phyloP scores from a whole-genome alignment of 352 stramenopile species.

The Lagenidium sp. region DNA sequence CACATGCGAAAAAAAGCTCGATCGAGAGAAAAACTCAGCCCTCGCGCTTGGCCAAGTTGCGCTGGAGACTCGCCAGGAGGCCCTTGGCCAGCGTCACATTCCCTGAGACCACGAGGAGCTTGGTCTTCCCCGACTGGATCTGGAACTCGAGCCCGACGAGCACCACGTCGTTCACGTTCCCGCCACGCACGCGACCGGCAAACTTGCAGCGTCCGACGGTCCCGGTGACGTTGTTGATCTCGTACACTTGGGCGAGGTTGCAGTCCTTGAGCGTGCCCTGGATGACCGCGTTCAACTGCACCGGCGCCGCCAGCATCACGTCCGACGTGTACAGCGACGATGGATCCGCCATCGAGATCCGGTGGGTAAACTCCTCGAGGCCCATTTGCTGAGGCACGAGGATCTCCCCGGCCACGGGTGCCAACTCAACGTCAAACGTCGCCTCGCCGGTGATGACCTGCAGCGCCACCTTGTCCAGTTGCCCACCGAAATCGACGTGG shows the following conservation, averaged over 20 bases:
- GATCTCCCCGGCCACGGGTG: slow-evolving; percentile 52
- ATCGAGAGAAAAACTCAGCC: too few relatives aligned
- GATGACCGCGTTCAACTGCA: slow-evolving; percentile 39
- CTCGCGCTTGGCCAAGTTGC: slow-evolving; percentile 26
- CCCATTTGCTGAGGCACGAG: slow-evolving; percentile 63
- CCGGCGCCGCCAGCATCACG: slow-evolving; percentile 32
- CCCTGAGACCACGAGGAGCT: slow-evolving; percentile 44
- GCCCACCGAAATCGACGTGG: slow-evolving; percentile 74
- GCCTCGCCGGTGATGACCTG: slow-evolving; percentile 46
- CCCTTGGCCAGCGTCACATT: slow-evolving; percentile 44
- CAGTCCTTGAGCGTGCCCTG: slow-evolving; percentile 43
- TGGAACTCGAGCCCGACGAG: slow-evolving; percentile 52
- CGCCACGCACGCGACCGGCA: slow-evolving; percentile 42
- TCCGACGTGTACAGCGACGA: slow-evolving; percentile 51
- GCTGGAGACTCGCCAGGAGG: slow-evolving; percentile 41
- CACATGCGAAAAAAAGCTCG: too few relatives aligned
- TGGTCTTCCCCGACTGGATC: slow-evolving; percentile 53
- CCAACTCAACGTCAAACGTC: slow-evolving; percentile 46
- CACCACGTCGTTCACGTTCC: slow-evolving; percentile 32
- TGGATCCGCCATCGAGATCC: slow-evolving; percentile 45
- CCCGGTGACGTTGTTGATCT: slow-evolving; percentile 63
- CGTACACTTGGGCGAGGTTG: slow-evolving; percentile 64
- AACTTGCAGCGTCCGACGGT: slow-evolving; percentile 64
- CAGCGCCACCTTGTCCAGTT: slow-evolving; percentile 56
- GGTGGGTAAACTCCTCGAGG: slow-evolving; percentile 61